These are phyloP conservation scores for Pugionium dolabratum DNA, from an alignment of 345 rosid genomes.

Conservation along the genomic window DNA sequence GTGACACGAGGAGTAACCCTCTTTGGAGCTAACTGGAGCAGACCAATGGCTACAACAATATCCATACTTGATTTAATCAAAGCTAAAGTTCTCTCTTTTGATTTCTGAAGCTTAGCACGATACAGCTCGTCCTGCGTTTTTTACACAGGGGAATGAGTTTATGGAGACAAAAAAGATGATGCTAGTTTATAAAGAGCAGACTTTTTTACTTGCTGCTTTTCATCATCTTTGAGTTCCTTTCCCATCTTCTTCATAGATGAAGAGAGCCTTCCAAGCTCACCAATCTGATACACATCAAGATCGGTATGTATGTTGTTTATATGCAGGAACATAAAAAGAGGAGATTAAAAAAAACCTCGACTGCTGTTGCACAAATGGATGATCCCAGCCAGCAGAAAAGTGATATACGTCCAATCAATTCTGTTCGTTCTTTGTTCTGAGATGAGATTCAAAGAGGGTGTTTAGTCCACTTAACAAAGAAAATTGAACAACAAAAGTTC, in stretches of 20 bases:
- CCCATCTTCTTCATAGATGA: conserved; percentile 76
- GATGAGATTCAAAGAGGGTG: conserved; percentile 9
- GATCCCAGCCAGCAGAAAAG: conserved; percentile 96
- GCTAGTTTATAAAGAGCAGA: not conserved
- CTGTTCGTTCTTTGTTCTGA: conserved; percentile 89
- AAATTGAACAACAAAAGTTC: conserved; percentile 3
- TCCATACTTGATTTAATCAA: conserved; percentile 85
- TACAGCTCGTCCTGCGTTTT: conserved; percentile 68
- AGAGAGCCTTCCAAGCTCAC: conserved; percentile 88
- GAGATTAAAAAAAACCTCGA: conserved; percentile 61
- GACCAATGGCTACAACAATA: conserved; percentile 79
- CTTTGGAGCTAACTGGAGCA: conserved; percentile 87
- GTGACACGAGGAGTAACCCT: conserved; percentile 88
- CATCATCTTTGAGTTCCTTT: conserved; percentile 66
- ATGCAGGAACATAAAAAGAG: not conserved
- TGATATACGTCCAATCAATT: conserved; percentile 76
- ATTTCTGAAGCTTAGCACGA: conserved; percentile 66
- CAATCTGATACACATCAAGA: conserved; percentile 51
- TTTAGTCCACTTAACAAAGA: conserved; percentile 13
- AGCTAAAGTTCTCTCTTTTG: conserved; percentile 82
- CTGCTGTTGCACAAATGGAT: conserved; percentile 69
- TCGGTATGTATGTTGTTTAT: not conserved
- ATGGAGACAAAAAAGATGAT: not conserved
- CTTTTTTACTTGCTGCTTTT: conserved; percentile 58
- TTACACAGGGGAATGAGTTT: conserved; percentile 2